Evolutionary conservation across 306 rosid genomes (phyloP).

Genomic region (Castanopsis chinensis): DNA sequence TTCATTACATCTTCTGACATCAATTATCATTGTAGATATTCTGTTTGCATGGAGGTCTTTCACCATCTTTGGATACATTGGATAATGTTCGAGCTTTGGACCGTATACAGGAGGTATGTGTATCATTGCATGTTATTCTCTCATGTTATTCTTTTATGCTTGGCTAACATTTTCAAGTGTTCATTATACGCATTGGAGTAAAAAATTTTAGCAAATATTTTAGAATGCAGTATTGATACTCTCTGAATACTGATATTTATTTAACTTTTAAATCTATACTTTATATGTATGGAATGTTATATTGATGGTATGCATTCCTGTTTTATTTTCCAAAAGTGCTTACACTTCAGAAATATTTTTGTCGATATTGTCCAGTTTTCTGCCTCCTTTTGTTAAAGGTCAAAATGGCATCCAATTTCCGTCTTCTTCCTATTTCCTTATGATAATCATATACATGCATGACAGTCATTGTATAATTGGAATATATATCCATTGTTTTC

Average conservation of each 20-base stretch:
- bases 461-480: not conserved
- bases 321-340: not conserved
- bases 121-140: not conserved
- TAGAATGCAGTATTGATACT: not conserved
- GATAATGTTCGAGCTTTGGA: slow-evolving; percentile 93
- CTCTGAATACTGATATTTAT: not conserved
- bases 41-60: slow-evolving; percentile 98
- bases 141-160: no score
- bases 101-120: slow-evolving; percentile 87
- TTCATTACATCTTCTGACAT: slow-evolving; percentile 29
- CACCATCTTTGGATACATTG: slow-evolving; percentile 93
- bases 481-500: not conserved
- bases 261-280: not conserved
- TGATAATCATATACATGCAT: not conserved
- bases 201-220: not conserved
- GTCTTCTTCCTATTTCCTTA: not conserved
- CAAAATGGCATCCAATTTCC: not conserved
- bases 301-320: slow-evolving; percentile 3
- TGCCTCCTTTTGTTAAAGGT: not conserved
- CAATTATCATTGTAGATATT: slow-evolving; percentile 53
- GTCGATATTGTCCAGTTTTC: slow-evolving; percentile 7
- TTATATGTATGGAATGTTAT: not conserved
- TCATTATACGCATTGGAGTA: not conserved
- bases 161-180: not conserved
- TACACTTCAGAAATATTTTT: not conserved